Evolutionary conservation across 805 yeast genomes (phyloP).

Genomic region (Lipomyces sp.): DNA sequence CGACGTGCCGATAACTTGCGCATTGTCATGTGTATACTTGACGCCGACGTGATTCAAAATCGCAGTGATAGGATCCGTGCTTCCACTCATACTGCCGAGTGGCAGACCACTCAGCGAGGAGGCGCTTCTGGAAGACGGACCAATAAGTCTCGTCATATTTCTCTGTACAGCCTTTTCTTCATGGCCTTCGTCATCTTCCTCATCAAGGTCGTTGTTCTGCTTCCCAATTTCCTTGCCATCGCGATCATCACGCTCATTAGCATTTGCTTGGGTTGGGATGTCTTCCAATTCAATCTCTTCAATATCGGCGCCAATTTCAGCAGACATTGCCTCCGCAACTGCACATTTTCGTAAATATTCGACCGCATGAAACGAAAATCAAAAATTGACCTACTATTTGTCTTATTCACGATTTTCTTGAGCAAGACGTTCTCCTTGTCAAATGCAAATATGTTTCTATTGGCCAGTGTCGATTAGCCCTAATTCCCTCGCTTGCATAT

Average conservation of each 20-base stretch:
- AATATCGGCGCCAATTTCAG: slow-evolving; percentile 5
- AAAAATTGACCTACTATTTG: slow-evolving; percentile 9
- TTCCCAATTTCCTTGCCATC: not conserved
- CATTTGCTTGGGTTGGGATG: not conserved
- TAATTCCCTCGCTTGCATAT: not conserved
- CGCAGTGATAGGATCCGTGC: slow-evolving; percentile 23
- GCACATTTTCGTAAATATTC: not conserved
- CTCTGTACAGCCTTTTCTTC: not conserved
- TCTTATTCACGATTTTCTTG: slow-evolving; percentile 14
- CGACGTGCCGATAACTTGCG: slow-evolving; percentile 20
- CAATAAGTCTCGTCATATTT: not conserved
- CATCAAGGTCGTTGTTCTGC: not conserved
- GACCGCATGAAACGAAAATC: not conserved
- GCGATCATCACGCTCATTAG: not conserved
- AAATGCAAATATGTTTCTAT: slow-evolving; percentile 12
- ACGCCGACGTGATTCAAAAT: slow-evolving; percentile 23
- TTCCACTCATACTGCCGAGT: not conserved
- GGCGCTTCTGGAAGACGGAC: no score
- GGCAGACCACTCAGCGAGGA: not conserved
- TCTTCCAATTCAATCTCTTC: slow-evolving; percentile 6
- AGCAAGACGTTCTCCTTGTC: slow-evolving; percentile 1
- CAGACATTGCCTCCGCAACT: slow-evolving; percentile 20
- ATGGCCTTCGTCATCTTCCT: not conserved
- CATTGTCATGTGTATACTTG: slow-evolving; percentile 19
- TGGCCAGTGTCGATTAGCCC: not conserved